Percentiles rank a stretch among this genome's conserved stretches.
phyloP scores from a whole-genome alignment of 768 basidiomycete species.

The Lactifluus pinguis region DNA sequence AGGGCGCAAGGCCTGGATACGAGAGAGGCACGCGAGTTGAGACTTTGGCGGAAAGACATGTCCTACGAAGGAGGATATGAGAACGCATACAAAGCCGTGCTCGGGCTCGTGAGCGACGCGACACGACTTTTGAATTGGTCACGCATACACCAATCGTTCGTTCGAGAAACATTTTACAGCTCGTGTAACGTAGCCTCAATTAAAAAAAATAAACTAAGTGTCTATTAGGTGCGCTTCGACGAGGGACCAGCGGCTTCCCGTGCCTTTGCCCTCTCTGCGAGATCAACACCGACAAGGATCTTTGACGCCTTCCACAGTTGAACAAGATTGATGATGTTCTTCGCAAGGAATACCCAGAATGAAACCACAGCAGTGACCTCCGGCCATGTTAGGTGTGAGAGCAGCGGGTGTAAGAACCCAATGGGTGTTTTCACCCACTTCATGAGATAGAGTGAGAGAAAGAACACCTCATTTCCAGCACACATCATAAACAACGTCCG shows the following conservation, averaged over 20 bases:
- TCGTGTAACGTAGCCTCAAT: slow-evolving; percentile 1
- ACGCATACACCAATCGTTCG: no score
- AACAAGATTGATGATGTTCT: slow-evolving; percentile 91
- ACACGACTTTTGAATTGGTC: background rate
- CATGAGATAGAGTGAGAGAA: slow-evolving; percentile 89
- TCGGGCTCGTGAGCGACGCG: background rate
- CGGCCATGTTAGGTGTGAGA: slow-evolving; percentile 58
- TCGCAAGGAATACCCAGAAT: slow-evolving; percentile 60
- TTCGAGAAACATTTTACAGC: slow-evolving; percentile 2
- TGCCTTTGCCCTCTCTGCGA: slow-evolving; percentile 72
- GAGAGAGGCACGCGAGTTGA: slow-evolving; percentile 25
- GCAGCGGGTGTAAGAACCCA: slow-evolving; percentile 22
- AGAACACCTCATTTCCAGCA: slow-evolving; percentile 93
- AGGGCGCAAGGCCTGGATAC: slow-evolving; percentile 24
- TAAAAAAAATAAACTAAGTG: background rate
- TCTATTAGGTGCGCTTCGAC: slow-evolving; percentile 15
- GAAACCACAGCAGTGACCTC: slow-evolving; percentile 56
- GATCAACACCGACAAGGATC: slow-evolving; percentile 86
- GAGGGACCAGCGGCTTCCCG: slow-evolving; percentile 34
- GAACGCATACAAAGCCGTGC: slow-evolving; percentile 29
- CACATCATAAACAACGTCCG: slow-evolving; percentile 86
- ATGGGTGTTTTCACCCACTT: slow-evolving; percentile 74
- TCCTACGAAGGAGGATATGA: slow-evolving; percentile 29
- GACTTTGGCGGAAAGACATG: slow-evolving; percentile 26
- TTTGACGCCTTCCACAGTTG: slow-evolving; percentile 98